Base-by-base conservation (phyloP, 345 rosid genomes). In the Brassica incana region DNA sequence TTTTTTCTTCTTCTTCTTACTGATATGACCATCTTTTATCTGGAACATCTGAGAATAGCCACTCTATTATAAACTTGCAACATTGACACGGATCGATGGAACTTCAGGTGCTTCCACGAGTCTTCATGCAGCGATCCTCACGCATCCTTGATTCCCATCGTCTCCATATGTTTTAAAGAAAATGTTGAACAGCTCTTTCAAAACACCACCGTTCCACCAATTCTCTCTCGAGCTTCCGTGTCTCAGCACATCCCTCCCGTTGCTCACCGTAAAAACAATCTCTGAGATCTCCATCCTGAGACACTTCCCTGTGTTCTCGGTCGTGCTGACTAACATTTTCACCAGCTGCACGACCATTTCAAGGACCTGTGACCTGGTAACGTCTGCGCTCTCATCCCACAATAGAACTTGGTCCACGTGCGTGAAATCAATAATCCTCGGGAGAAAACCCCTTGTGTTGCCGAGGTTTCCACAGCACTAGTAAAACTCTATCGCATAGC, bases 381-480 rank as follows among this genome's bases (percentile, higher is more conserved):
- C 32, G 15, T 91, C 65, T n/a, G 79, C 80, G 64, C 77, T 71
- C 69, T 81, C 83, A 35, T 90, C 88, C 71, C 77, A 90, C 83
- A 88, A 61, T 59, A 84, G 35, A 83, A 92, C 98, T 8, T 69
- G 77, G 77, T 76, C 84, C 88, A 9, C 78, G 92, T 0, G 89
- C 85, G 20, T 90, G 97, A 94, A 89, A 71, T 92, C 97, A 69
- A 92, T 86, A 58, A 94, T 88, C 75, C 92, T 94, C 0, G 97
- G 93, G 2, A 94, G 83, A 27, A 94, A 93, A 14, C 95, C 98
- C 77, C 95, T 88, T 2, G 97, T 90, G 80, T 90, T 94, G 25
- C 97, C 98, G 6, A 94, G 90, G 90, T 92, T 94, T 8, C 97
- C 93, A 35, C 98, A n/a, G n/a, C n/a, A n/a, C n/a, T n/a, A n/a